Conservation (phyloP, 805 yeast genomes). For the Geotrichum ghanense region DNA sequence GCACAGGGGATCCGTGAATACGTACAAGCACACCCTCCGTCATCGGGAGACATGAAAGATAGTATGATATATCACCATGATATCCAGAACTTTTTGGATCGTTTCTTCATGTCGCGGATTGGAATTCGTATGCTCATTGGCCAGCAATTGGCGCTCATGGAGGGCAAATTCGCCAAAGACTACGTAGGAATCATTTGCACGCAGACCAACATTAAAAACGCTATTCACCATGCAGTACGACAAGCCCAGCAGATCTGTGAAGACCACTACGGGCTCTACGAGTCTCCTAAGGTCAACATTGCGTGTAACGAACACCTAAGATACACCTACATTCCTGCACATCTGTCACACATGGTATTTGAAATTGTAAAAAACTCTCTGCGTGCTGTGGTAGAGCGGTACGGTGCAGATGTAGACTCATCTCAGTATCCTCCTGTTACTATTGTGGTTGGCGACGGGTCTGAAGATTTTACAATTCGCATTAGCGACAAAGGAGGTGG, state of each 20-base stretch:
- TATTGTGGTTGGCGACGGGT: conserved; percentile 81
- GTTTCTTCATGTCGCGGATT: conserved; percentile 82
- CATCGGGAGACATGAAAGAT: not conserved
- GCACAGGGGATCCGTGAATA: conserved; percentile 90
- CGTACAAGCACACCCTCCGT: conserved; percentile 35
- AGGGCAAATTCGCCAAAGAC: conserved; percentile 44
- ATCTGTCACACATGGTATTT: conserved; percentile 80
- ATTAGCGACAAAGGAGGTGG: conserved; percentile 94
- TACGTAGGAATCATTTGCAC: conserved; percentile 87
- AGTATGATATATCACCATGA: conserved; percentile 21
- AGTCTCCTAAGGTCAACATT: conserved; percentile 73
- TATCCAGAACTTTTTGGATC: conserved; percentile 74
- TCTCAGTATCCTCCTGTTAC: conserved; percentile 72
- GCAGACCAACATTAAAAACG: conserved; percentile 69
- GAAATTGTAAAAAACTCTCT: conserved; percentile 80
- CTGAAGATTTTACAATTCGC: conserved; percentile 82
- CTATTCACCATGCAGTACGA: conserved; percentile 80
- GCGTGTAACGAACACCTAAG: conserved; percentile 66
- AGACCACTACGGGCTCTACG: conserved; percentile 77
- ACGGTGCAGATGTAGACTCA: conserved; percentile 56
- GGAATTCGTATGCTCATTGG: conserved; percentile 91
- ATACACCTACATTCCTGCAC: conserved; percentile 91
- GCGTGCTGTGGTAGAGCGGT: conserved; percentile 80
- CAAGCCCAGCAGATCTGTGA: conserved; percentile 86
- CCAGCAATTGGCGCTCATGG: conserved; percentile 76